Conservation (phyloP, 306 rosid genomes). For the Corylus avellana region DNA sequence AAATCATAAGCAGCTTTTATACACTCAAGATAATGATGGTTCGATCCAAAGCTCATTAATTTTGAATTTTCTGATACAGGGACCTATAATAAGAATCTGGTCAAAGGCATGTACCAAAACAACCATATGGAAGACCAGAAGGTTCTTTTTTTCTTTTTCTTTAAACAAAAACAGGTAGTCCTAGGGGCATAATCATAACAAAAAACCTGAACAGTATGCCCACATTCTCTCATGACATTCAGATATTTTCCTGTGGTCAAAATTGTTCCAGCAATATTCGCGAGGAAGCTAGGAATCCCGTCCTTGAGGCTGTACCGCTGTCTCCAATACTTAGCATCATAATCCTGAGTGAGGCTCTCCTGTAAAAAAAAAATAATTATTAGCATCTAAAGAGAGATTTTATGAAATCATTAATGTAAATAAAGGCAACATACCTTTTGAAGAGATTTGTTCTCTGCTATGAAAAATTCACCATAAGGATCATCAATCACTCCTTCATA, state of each 20-base stretch:
- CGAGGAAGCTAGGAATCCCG: conserved; percentile 94
- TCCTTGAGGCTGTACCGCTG: conserved; percentile 96
- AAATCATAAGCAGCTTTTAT: conserved; percentile 91
- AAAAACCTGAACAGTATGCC: conserved; percentile 92
- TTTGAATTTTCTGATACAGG: conserved; percentile 87
- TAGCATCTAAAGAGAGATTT: conserved; percentile 30
- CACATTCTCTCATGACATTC: conserved; percentile 98
- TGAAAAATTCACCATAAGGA: conserved; percentile 95
- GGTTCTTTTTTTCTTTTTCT: background rate
- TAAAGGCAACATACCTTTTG: conserved; percentile 57
- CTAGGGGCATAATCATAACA: background rate
- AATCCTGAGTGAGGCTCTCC: conserved; percentile 95
- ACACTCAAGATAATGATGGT: conserved; percentile 93
- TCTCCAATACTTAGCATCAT: conserved; percentile 90
- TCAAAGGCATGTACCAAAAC: conserved; percentile 18
- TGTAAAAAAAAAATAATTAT: conserved; percentile 36
- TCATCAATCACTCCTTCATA: conserved; percentile 97
- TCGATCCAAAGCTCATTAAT: conserved; percentile 80
- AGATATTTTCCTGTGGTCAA: conserved; percentile 97
- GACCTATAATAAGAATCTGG: conserved; percentile 52
- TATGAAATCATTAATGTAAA: conserved; percentile 20
- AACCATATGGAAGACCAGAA: conserved; percentile 3
- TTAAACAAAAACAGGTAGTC: background rate
- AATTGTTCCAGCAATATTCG: conserved; percentile 78
- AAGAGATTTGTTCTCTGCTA: conserved; percentile 87